phyloP scores from a whole-genome alignment of 2,329 filamentous ascomycete species.

The Plenodomus tracheiphilus region DNA sequence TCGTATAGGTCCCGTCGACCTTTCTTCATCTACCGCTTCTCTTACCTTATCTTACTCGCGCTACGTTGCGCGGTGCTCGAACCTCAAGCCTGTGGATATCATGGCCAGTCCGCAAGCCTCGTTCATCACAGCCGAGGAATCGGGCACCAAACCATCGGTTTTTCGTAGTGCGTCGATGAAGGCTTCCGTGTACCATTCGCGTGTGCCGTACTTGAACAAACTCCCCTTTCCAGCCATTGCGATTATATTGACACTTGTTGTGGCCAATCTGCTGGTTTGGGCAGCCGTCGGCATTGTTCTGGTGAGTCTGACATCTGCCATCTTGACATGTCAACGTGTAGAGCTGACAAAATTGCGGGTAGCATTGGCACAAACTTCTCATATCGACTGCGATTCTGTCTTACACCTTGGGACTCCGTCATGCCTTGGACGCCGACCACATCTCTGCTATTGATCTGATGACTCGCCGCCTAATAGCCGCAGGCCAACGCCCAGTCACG shows the following conservation, averaged over 20 bases:
- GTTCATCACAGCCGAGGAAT: conserved; percentile 10
- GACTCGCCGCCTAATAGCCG: conserved; percentile 84
- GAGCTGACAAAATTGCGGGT: neutral
- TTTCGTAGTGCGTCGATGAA: conserved; percentile 33
- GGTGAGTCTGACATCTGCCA: conserved; percentile 49
- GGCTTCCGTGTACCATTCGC: conserved; percentile 53
- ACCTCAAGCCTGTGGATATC: neutral
- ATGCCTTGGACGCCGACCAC: conserved; percentile 98
- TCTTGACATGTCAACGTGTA: neutral
- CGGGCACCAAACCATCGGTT: conserved; percentile 20
- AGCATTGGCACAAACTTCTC: conserved; percentile 57
- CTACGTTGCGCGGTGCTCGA: too few species aligned
- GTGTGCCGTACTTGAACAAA: conserved; percentile 58
- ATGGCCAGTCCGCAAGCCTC: conserved; percentile 19
- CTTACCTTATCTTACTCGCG: too few species aligned
- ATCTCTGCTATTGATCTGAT: conserved; percentile 91
- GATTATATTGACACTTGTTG: conserved; percentile 58
- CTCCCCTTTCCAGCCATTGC: conserved; percentile 61
- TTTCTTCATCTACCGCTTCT: neutral
- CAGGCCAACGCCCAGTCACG: conserved; percentile 82
- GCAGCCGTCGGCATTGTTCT: conserved; percentile 60
- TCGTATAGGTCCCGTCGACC: too few species aligned
- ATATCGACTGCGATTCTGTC: conserved; percentile 81
- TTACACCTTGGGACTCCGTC: conserved; percentile 85
- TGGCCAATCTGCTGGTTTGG: conserved; percentile 63